Percentiles rank a stretch among this genome's conserved stretches.
Evolutionary conservation across 768 basidiomycete species (phyloP).

Genomic region (Phanerochaete carnosa): DNA sequence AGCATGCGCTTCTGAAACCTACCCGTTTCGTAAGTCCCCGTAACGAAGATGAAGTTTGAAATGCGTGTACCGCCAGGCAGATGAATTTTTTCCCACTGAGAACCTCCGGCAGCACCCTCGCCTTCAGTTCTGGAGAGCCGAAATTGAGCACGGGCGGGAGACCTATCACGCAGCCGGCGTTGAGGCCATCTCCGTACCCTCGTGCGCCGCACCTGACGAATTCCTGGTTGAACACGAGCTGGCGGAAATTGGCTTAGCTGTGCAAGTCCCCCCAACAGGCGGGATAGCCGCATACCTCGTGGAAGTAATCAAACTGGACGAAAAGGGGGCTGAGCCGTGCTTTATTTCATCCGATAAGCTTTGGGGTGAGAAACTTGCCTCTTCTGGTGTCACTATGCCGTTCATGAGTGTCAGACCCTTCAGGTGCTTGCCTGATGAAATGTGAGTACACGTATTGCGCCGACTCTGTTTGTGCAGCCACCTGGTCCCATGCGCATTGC

Average conservation of each 20-base stretch:
- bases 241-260: background rate
- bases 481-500: conserved; percentile 94
- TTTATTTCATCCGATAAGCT: background rate
- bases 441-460: background rate
- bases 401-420: conserved; percentile 74
- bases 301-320: conserved; percentile 81
- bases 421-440: conserved; percentile 56
- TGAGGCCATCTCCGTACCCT: conserved; percentile 80
- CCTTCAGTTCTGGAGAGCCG: conserved; percentile 58
- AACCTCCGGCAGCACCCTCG: conserved; percentile 61
- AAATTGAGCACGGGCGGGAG: conserved; percentile 86
- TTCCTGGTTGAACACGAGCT: conserved; percentile 32
- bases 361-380: conserved; percentile 26
- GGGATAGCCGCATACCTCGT: conserved; percentile 46
- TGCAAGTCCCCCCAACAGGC: no score
- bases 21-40: background rate
- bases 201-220: conserved; percentile 55
- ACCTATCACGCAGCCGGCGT: conserved; percentile 78
- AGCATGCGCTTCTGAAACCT: conserved; percentile 82
- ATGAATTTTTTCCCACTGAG: conserved; percentile 80
- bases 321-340: background rate
- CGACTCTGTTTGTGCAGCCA: background rate
- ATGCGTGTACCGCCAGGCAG: conserved; percentile 51
- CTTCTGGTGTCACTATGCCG: conserved; percentile 74
- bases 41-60: background rate